phyloP scores from a whole-genome alignment of 2,329 filamentous ascomycete species.

The Trichoderma arundinaceum region DNA sequence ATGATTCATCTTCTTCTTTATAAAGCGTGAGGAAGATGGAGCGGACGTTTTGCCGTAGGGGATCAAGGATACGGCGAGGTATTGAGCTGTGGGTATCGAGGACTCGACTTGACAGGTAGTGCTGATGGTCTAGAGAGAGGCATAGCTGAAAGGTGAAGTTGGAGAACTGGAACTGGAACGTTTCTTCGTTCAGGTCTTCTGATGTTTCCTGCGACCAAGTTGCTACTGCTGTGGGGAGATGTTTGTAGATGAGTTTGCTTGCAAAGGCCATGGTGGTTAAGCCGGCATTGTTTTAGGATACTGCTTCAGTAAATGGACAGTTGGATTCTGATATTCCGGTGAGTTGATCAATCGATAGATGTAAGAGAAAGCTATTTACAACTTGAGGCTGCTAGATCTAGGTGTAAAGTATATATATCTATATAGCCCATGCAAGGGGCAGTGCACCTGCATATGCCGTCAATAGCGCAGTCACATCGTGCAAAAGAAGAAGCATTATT shows the following conservation, averaged over 20 bases:
- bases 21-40: constrained; percentile 25
- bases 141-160: constrained; percentile 2
- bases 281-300: not conserved
- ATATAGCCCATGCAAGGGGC: not conserved
- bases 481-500: not conserved
- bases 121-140: constrained; percentile 13
- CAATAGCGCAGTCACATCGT: not conserved
- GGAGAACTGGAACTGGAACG: not conserved
- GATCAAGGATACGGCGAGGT: constrained; percentile 32
- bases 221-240: not conserved
- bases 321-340: not conserved
- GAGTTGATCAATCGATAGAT: not conserved
- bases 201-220: not conserved
- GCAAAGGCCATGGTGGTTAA: not conserved
- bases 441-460: not conserved
- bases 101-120: not conserved
- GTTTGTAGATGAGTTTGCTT: not conserved
- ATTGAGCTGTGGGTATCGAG: constrained; percentile 18
- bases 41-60: constrained; percentile 33
- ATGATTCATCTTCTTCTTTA: not conserved
- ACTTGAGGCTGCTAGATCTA: too few species aligned
- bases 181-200: not conserved
- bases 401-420: not conserved
- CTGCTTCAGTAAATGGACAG: fast-evolving
- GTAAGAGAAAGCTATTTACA: not conserved